Conservation (phyloP, 1,139 yeast genomes). For the Saccharomyces hybrid region DNA sequence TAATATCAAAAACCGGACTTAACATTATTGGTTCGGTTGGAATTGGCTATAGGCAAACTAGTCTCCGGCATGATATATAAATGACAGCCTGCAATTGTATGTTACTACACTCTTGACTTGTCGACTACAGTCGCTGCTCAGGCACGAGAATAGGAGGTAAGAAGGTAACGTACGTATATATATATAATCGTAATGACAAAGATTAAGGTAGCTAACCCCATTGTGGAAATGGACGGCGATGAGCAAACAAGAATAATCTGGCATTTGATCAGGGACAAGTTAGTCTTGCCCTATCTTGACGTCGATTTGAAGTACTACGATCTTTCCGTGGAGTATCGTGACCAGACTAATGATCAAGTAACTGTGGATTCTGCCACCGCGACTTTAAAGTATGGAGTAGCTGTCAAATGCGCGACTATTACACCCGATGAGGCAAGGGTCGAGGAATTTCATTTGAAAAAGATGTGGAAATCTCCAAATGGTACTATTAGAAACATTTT, state of each 20-base stretch:
- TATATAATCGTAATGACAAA: conserved; percentile 32
- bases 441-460: conserved; percentile 76
- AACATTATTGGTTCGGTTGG: neutral
- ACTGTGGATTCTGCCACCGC: conserved; percentile 89
- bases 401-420: conserved; percentile 94
- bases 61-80: neutral
- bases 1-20: neutral
- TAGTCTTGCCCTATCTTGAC: conserved; percentile 77
- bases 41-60: neutral
- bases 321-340: conserved; percentile 77
- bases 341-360: conserved; percentile 78
- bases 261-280: conserved; percentile 73
- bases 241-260: conserved; percentile 93
- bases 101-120: neutral
- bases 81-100: neutral
- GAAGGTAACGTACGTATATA: neutral
- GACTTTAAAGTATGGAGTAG: conserved; percentile 80
- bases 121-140: neutral
- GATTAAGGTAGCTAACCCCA: conserved; percentile 76
- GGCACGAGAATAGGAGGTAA: neutral
- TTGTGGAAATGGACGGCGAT: conserved; percentile 95
- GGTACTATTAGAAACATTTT: conserved; percentile 92
- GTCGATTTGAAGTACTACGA: conserved; percentile 89
- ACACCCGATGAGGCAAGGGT: conserved; percentile 98
- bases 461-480: conserved; percentile 97